Base-by-base conservation (phyloP, 352 stramenopile species). In the Globisporangium iwayamae region DNA sequence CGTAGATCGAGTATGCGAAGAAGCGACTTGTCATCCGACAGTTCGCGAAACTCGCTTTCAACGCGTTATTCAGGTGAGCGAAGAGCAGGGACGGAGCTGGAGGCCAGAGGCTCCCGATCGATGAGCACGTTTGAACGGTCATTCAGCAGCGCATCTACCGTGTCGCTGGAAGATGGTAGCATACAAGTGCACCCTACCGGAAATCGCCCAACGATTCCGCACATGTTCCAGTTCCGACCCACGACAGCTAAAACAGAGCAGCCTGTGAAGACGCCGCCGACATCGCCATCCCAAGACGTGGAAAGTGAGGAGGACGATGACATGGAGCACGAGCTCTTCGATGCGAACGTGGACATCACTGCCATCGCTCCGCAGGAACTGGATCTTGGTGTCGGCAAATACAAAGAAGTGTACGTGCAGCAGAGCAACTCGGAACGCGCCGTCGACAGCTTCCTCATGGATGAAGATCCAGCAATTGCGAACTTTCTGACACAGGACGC, bases 201-300 rank as follows among this genome's bases (percentile, higher is more conserved):
- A 14, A 66, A 63, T 14, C 63, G 66, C 5, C 41, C 41, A 3
- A 68, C 70, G 46, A 80, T 80, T 46, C 76, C 78, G n/a, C 77
- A 79, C 59, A 84, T 88, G 72, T 89, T 88, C 41, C 76, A 85
- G 58, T 86, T 90, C 47, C 78, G 79, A 1, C 74, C 75, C 18
- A 74, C 77, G 18, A 62, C 76, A 36, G 79, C 69, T 25, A 87
- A 65, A 39, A 11, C 48, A 18, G 48, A 39, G 13, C 47, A 47
- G 34, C 16, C 13, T 25, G 28, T 16, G 41, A 65, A 46, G 38
- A 48, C 25, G 59, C 20, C 66, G 41, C 51, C 62, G 14, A 58
- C 53, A 11, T 62, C 63, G 20, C 64, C 66, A 4, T 56, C 65
- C 3, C 41, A 48, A 5, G 63, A 63, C 14, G 47, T 54, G 14